phyloP scores from a whole-genome alignment of 306 rosid genomes.

The Quercus berberidifolia region DNA sequence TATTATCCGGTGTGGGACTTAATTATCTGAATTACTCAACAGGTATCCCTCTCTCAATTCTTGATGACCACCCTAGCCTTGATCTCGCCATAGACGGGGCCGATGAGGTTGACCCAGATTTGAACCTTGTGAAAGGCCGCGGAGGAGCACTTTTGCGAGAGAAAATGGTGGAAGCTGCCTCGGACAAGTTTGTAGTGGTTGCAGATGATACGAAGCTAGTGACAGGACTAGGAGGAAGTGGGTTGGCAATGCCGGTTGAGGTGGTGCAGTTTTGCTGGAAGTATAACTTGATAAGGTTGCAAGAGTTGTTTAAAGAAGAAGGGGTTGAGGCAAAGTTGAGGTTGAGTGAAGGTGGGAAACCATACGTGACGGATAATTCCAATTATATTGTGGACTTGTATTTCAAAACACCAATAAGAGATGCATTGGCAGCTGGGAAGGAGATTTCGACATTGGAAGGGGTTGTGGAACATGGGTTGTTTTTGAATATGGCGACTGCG shows the following conservation, averaged over 20 bases:
- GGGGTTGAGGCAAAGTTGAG: constrained; percentile 69
- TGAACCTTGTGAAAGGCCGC: constrained; percentile 75
- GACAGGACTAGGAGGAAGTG: constrained; percentile 65
- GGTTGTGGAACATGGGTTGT: constrained; percentile 81
- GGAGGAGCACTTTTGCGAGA: constrained; percentile 77
- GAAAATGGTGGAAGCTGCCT: constrained; percentile 89
- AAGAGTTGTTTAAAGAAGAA: constrained; percentile 60
- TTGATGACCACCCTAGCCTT: constrained; percentile 63
- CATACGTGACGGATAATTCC: constrained; percentile 71
- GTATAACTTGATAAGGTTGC: constrained; percentile 55
- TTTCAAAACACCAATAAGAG: constrained; percentile 63
- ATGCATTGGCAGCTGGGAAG: constrained; percentile 54
- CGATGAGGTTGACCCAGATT: constrained; percentile 76
- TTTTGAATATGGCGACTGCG: constrained; percentile 73
- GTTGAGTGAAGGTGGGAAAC: constrained; percentile 48
- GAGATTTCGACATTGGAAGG: constrained; percentile 74
- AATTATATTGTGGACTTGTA: constrained; percentile 81
- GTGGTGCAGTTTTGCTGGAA: constrained; percentile 93
- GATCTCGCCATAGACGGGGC: constrained; percentile 89
- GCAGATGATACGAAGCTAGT: constrained; percentile 74
- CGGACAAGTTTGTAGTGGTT: constrained; percentile 65
- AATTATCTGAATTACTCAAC: no score
- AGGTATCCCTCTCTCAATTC: constrained; percentile 66
- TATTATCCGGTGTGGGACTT: no score
- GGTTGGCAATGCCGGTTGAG: constrained; percentile 86